phyloP scores from a whole-genome alignment of 1,284 basidiomycete genomes.

The Naganishia sp. region DNA sequence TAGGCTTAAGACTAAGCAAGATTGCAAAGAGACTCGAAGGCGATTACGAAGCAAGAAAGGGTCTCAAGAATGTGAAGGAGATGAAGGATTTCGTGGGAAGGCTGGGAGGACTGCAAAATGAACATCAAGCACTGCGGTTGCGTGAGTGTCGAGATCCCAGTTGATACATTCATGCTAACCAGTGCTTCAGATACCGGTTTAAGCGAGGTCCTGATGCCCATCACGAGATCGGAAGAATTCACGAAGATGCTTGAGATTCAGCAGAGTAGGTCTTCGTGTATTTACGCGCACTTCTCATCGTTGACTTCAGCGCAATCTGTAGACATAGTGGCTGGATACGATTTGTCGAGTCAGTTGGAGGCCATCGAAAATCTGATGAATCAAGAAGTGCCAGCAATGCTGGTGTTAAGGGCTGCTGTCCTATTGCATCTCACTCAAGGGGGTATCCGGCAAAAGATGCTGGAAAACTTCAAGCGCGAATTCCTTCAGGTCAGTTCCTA shows the following conservation, averaged over 20 bases:
- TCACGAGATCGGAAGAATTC: slow-evolving; percentile 85
- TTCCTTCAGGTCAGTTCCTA: slow-evolving; percentile 70
- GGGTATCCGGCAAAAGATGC: slow-evolving; percentile 80
- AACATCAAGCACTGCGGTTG: slow-evolving; percentile 82
- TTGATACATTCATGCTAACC: too few relatives aligned
- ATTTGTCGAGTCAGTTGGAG: slow-evolving; percentile 70
- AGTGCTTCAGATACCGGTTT: slow-evolving; percentile 76
- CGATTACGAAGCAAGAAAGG: slow-evolving; percentile 64
- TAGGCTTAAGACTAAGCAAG: slow-evolving; percentile 78
- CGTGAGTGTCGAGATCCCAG: slow-evolving; percentile 61
- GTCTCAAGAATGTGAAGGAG: slow-evolving; percentile 80
- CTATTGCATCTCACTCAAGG: slow-evolving; percentile 79
- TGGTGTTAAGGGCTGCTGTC: slow-evolving; percentile 77
- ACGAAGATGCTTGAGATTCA: slow-evolving; percentile 92
- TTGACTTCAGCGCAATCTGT: not conserved
- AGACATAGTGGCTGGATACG: slow-evolving; percentile 90
- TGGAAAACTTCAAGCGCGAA: slow-evolving; percentile 88
- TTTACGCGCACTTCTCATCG: not conserved
- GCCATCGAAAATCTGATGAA: slow-evolving; percentile 85
- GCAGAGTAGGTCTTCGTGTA: slow-evolving; percentile 66
- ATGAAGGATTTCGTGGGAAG: slow-evolving; percentile 94
- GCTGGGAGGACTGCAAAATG: slow-evolving; percentile 83
- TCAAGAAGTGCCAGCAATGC: slow-evolving; percentile 75
- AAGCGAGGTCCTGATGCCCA: slow-evolving; percentile 83
- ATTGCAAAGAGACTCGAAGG: slow-evolving; percentile 83